These are phyloP conservation scores for Haplosporangium sp. DNA, from an alignment of 371 early-diverging fungal genomes.

Conservation along the genomic window DNA sequence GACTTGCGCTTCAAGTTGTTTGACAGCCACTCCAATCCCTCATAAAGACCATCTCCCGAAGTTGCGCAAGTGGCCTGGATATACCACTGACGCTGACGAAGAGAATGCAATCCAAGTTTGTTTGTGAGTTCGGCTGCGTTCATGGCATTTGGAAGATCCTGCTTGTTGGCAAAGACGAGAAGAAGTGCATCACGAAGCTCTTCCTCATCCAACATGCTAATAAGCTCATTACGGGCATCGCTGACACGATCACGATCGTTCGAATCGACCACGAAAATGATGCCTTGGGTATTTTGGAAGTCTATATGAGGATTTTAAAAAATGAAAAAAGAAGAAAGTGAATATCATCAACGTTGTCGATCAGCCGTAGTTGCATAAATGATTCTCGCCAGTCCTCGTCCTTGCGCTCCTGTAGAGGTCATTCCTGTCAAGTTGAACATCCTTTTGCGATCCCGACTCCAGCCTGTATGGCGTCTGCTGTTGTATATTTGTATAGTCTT, in stretches of 20 bases:
- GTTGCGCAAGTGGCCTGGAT: slow-evolving; percentile 96
- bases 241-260: slow-evolving; percentile 92
- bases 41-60: slow-evolving; percentile 94
- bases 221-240: slow-evolving; percentile 90
- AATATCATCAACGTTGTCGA: slow-evolving; percentile 6
- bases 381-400: no score
- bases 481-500: no score
- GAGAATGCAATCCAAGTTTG: slow-evolving; percentile 83
- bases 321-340: slow-evolving; percentile 5
- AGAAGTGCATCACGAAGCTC: slow-evolving; percentile 86
- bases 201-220: slow-evolving; percentile 90
- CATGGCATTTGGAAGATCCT: slow-evolving; percentile 92
- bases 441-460: no score
- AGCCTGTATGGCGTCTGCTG: background rate
- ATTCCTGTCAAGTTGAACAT: no score
- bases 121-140: slow-evolving; percentile 87
- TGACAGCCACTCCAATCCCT: slow-evolving; percentile 89
- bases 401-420: no score
- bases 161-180: slow-evolving; percentile 92
- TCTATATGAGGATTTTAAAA: slow-evolving; percentile 55
- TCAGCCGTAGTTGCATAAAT: no score
- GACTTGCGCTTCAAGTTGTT: slow-evolving; percentile 60
- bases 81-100: slow-evolving; percentile 90
- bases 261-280: slow-evolving; percentile 96
- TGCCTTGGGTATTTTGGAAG: slow-evolving; percentile 90